Evolutionary conservation across 306 rosid species (phyloP).

Genomic region (Fragaria ananassa): DNA sequence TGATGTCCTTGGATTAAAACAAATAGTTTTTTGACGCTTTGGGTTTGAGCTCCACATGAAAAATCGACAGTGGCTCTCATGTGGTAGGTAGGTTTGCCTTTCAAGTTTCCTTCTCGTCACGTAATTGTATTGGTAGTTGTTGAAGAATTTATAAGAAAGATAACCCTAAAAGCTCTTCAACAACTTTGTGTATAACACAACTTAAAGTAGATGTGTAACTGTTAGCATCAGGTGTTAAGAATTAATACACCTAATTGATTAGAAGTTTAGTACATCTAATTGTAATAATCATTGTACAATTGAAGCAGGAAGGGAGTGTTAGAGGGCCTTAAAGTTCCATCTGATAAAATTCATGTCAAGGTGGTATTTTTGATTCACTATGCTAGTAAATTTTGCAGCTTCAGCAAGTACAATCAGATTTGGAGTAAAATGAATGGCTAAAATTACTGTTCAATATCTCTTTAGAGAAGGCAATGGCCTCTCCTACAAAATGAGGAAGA

Average conservation of each 20-base stretch:
- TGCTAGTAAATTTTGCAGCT: conserved; percentile 13
- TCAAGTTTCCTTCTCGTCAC: background rate
- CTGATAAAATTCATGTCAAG: conserved; percentile 16
- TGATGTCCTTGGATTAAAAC: no score
- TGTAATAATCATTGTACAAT: background rate
- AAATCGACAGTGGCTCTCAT: conserved; percentile 17
- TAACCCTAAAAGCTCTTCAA: background rate
- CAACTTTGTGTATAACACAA: background rate
- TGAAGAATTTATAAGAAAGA: background rate
- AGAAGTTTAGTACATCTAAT: background rate
- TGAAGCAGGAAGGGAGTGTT: background rate
- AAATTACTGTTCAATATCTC: conserved; percentile 28
- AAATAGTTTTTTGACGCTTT: background rate
- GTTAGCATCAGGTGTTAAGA: background rate
- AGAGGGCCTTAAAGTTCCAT: background rate
- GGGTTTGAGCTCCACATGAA: conserved; percentile 11
- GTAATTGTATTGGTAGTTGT: background rate
- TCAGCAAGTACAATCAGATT: conserved; percentile 29
- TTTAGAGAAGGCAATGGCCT: conserved; percentile 46
- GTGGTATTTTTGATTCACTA: conserved; percentile 27
- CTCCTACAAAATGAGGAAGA: conserved; percentile 47
- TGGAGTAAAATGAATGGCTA: conserved; percentile 39
- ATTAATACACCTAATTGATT: background rate
- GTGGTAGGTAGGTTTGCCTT: conserved; percentile 36
- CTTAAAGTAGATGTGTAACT: background rate